Evolutionary conservation across 1,284 basidiomycete species (phyloP), one percentile per base, ranked within the genome.

Genomic region (Mycosarcoma mackinlayi): DNA sequence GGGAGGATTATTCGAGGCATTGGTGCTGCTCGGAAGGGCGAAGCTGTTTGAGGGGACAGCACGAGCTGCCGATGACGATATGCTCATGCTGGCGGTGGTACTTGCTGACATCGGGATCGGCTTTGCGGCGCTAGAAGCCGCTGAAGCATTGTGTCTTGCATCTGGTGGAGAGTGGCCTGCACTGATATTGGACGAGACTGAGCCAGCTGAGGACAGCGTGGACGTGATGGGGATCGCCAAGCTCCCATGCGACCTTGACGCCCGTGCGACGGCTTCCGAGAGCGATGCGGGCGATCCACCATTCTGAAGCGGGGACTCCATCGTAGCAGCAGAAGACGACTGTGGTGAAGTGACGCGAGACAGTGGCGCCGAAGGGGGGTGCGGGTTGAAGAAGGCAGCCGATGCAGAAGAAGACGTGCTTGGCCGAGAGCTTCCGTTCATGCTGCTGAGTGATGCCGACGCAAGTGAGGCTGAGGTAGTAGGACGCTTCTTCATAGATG

Each of bases 291-390:
- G 52, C 5, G 60, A 64, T 5, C 46, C 64, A 19, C 41, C 50
- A 8, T 53, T 35, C 3, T 37, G 50, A 18, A 69, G 47, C 5
- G 47, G 8, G 19, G 19, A 31, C 8, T 69, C 60, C 56, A 64
- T 63, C 0, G 55, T 60, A 9, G 66, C 34, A 1, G 48, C 24
- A 0, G 48, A 53, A 18, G 42, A 13, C 5, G 51, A 42, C 60
- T 59, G 58, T 3, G 67, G 61, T 6, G 61, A 61, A 0, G 61
- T 64, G 38, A 70, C 41, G 10, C 56, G 52, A 13, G 52, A 54
- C 33, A 63, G 16, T 0, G 66, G 47, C 6, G 52, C 49, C 7
- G 60, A 62, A 5, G 30, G 19, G 3, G 66, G 11, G 5, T 51
- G 19, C 5, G 66, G 11, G 5, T 51, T 51, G 48, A 60, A 48